Conservation (phyloP, 176 grass and related monocot genomes). For the Cenchrus americanus region DNA sequence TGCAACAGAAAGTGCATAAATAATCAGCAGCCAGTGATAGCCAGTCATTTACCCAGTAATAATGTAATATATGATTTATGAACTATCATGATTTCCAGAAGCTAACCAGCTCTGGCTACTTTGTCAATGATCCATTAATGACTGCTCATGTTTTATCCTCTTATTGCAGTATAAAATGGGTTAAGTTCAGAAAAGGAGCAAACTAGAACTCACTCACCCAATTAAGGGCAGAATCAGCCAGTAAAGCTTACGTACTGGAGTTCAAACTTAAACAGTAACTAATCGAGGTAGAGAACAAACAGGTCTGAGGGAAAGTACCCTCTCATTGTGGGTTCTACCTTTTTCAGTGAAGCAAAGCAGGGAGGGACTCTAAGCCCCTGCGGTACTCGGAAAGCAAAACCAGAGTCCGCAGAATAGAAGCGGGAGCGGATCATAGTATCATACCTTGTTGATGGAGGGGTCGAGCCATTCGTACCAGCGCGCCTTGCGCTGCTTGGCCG, state of each 20-base stretch:
- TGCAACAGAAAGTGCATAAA: not conserved
- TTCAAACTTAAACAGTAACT: not conserved
- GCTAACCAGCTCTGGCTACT: not conserved
- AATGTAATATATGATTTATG: not conserved
- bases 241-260: not conserved
- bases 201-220: not conserved
- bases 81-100: slow-evolving; percentile 16
- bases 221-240: not conserved
- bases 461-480: slow-evolving; percentile 91
- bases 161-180: slow-evolving; percentile 16
- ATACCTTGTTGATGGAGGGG: slow-evolving; percentile 75
- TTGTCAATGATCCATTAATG: not conserved
- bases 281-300: no score
- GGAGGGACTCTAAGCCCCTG: not conserved
- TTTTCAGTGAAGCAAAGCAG: not conserved
- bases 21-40: not conserved
- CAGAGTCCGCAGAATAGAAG: not conserved
- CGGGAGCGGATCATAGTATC: no score
- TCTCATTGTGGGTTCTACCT: not conserved
- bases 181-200: not conserved
- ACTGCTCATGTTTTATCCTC: not conserved
- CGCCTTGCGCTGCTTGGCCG: slow-evolving; percentile 86
- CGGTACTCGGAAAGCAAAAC: not conserved
- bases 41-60: not conserved
- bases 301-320: no score